A percentile compares a stretch with the other conserved stretches of the same genome.
phyloP scores from a whole-genome alignment of 1,284 basidiomycete species.

The Trametes versicolor region DNA sequence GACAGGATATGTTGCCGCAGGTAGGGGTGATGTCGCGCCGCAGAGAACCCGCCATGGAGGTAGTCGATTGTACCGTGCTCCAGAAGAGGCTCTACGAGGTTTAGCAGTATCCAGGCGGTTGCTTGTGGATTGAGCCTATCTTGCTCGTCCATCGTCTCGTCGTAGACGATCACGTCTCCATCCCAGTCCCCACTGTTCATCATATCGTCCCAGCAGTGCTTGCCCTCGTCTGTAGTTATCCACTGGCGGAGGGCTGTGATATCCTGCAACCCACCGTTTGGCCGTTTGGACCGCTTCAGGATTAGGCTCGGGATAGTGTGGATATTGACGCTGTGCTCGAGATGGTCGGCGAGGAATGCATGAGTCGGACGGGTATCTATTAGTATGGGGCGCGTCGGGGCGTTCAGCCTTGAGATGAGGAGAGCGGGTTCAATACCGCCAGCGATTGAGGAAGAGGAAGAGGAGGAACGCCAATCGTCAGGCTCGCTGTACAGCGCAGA shows the following conservation, averaged over 20 bases:
- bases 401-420: conserved; percentile 60
- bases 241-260: conserved; percentile 78
- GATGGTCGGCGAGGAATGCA: conserved; percentile 68
- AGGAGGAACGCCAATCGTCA: conserved; percentile 39
- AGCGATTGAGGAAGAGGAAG: conserved; percentile 41
- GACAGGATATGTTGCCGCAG: conserved; percentile 60
- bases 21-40: conserved; percentile 63
- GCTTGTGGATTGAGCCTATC: conserved; percentile 63
- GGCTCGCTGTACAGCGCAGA: conserved; percentile 46
- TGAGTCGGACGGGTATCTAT: conserved; percentile 82
- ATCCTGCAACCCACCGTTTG: conserved; percentile 67
- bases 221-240: conserved; percentile 79
- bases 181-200: conserved; percentile 69
- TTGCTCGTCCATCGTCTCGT: conserved; percentile 76
- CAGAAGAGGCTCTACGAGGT: conserved; percentile 64
- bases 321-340: conserved; percentile 79
- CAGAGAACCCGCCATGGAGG: conserved; percentile 73
- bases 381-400: conserved; percentile 68
- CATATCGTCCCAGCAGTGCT: conserved; percentile 70
- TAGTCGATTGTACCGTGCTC: conserved; percentile 65
- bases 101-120: conserved; percentile 73
- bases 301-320: conserved; percentile 84
- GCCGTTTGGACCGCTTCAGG: conserved; percentile 82
- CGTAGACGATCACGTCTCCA: conserved; percentile 76
- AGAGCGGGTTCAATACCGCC: conserved; percentile 56